Evolutionary conservation across 306 rosid genomes (phyloP), one percentile per base, ranked within the genome.

Genomic region (Elaeagnus macrophylla): DNA sequence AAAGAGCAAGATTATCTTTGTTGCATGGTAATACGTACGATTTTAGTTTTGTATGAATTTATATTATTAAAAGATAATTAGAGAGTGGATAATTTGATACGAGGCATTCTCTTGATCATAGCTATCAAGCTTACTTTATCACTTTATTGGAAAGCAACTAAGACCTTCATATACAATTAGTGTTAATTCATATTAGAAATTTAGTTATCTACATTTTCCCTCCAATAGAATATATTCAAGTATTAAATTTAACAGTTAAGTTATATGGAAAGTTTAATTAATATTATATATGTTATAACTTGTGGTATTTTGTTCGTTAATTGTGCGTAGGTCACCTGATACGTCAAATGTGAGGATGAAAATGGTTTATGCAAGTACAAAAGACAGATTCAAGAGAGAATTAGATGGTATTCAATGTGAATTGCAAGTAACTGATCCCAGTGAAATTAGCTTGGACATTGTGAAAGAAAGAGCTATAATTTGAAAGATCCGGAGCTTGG

Each of bases 351-450:
- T 88, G 80, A 88, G 96, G 82, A 81, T 77, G 86, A 88, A 88
- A 74, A 88, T 88, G 96, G 96, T 88, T 60, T 88, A 88, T 72
- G 96, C 96, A 49, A 88, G 96, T 70, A 84, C 96, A 61, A 88
- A 84, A 77, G 96, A 88, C 52, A 81, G 94, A 67, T 88, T 88
- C 85, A 88, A 84, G 77, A 81, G 96, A 62, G 96, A 84, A 62
- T 64, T 88, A 72, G 96, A 88, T 0, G 96, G 96, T 54, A 81
- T 84, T 73, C 86, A 81, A 67, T 74, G 84, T 36, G 96, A 88
- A 58, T 56, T 88, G 64, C 96, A 88, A 79, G 96, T 94, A 65
- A 88, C 96, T 61, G 96, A 88, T 88, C 94, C 96, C 36, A 88
- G 94, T 57, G 96, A 88, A 78, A 79, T 88, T 89, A 81, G 94